Conservation (phyloP, 2,329 filamentous ascomycete species). For the Colletotrichum euphorbiae region DNA sequence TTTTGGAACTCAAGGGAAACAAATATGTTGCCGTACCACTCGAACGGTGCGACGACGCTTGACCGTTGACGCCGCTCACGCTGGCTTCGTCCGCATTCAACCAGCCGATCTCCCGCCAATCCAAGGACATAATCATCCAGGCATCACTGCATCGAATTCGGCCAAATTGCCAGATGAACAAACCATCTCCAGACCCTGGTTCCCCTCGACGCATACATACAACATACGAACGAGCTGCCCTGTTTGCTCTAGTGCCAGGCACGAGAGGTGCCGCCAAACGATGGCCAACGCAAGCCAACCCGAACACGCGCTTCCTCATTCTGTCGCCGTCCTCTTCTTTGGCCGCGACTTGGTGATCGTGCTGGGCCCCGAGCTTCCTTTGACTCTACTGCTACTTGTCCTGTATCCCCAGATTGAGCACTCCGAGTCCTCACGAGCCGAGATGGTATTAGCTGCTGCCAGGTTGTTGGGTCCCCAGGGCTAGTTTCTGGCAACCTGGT, state of each 20-base stretch:
- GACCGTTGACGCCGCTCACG: not conserved
- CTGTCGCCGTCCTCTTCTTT: not conserved
- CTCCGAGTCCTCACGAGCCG: not conserved
- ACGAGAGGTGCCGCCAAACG: conserved; percentile 9
- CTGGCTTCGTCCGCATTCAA: not conserved
- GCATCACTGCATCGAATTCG: not conserved
- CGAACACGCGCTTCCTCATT: not conserved
- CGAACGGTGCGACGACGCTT: not conserved
- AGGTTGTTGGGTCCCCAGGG: not conserved
- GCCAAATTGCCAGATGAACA: not conserved
- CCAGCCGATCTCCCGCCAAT: not conserved
- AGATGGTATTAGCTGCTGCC: too few relatives aligned
- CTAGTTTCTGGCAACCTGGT: not conserved
- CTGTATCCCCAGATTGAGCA: too few relatives aligned
- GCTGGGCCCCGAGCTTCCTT: too few relatives aligned
- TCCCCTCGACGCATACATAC: conserved; percentile 5
- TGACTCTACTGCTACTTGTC: too few relatives aligned
- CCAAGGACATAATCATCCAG: too few relatives aligned
- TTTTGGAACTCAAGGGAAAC: not conserved
- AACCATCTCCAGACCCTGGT: conserved; percentile 3
- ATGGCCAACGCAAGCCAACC: not conserved
- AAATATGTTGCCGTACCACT: not conserved
- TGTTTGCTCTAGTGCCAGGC: conserved; percentile 16
- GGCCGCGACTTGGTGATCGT: not conserved
- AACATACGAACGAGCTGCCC: not conserved